Evolutionary conservation across 495 filamentous ascomycete species (phyloP).

Genomic region (Oleoguttula mirabilis): DNA sequence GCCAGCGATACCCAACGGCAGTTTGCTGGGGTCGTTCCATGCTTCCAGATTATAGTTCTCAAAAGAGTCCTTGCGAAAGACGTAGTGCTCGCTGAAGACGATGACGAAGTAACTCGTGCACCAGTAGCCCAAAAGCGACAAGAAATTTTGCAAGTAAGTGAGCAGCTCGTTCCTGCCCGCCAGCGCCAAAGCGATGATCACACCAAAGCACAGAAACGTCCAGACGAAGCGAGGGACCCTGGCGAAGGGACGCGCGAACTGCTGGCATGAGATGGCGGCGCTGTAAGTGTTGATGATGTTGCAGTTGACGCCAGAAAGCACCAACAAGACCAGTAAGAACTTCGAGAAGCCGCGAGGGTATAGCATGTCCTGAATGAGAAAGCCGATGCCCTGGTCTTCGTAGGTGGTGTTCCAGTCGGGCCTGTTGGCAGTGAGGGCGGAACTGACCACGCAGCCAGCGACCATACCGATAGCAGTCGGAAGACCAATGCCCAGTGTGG

Average conservation of each 20-base stretch:
- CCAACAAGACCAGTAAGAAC: conserved; percentile 39
- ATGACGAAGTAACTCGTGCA: conserved; percentile 35
- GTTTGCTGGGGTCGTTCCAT: conserved; percentile 37
- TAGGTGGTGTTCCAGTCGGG: conserved; percentile 38
- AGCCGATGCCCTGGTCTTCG: conserved; percentile 43
- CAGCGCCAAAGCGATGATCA: conserved; percentile 33
- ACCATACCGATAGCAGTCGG: conserved; percentile 47
- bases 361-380: conserved; percentile 42
- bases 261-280: conserved; percentile 33
- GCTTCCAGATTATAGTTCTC: conserved; percentile 38
- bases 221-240: conserved; percentile 35
- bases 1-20: conserved; percentile 40
- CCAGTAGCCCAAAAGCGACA: conserved; percentile 28
- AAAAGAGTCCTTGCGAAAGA: conserved; percentile 40
- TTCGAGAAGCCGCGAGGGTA: conserved; percentile 48
- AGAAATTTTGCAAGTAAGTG: conserved; percentile 32
- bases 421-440: conserved; percentile 18
- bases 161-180: conserved; percentile 33
- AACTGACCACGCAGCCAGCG: conserved; percentile 31
- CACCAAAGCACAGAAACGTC: conserved; percentile 32
- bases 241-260: conserved; percentile 32
- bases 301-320: conserved; percentile 27
- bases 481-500: conserved; percentile 37
- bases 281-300: conserved; percentile 35
- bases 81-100: conserved; percentile 47